A percentile compares a stretch with the other conserved stretches of the same genome.
Conservation (phyloP, 345 rosid species). For the Cardamine chenopodiifolia region DNA sequence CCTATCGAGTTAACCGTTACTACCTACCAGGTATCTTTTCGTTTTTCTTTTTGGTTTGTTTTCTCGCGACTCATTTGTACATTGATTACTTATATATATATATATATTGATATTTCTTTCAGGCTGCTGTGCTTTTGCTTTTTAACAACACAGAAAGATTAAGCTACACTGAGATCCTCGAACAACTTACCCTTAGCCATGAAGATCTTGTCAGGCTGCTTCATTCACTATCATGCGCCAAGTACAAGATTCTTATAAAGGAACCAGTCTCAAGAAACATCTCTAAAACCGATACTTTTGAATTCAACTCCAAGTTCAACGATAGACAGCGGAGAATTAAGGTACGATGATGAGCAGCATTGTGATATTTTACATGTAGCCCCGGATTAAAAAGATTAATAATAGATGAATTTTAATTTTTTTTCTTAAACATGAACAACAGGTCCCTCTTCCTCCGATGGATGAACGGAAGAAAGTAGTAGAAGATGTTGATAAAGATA, state of each 20-base stretch:
- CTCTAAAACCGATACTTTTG: slow-evolving; percentile 53
- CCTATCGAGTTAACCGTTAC: slow-evolving; percentile 55
- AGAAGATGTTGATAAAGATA: slow-evolving; percentile 81
- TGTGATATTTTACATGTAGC: not conserved
- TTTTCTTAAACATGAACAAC: not conserved
- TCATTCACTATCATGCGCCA: slow-evolving; percentile 71
- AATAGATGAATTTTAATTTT: not conserved
- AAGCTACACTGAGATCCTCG: slow-evolving; percentile 69
- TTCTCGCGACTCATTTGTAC: not conserved
- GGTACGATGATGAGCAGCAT: slow-evolving; percentile 44
- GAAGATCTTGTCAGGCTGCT: slow-evolving; percentile 81
- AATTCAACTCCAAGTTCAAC: slow-evolving; percentile 71
- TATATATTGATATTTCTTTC: not conserved
- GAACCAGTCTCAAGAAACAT: slow-evolving; percentile 60
- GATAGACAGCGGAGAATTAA: slow-evolving; percentile 81
- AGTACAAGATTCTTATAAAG: slow-evolving; percentile 68
- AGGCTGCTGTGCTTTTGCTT: slow-evolving; percentile 65
- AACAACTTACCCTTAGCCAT: slow-evolving; percentile 71
- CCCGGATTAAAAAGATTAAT: not conserved
- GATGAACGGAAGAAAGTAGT: slow-evolving; percentile 86
- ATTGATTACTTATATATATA: not conserved
- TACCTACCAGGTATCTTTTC: slow-evolving; percentile 55
- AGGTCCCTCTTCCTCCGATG: slow-evolving; percentile 69
- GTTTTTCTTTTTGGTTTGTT: not conserved
- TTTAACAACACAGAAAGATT: slow-evolving; percentile 70